Evolutionary conservation across 1,284 basidiomycete species (phyloP).

Genomic region (Cryptococcus neoformans): DNA sequence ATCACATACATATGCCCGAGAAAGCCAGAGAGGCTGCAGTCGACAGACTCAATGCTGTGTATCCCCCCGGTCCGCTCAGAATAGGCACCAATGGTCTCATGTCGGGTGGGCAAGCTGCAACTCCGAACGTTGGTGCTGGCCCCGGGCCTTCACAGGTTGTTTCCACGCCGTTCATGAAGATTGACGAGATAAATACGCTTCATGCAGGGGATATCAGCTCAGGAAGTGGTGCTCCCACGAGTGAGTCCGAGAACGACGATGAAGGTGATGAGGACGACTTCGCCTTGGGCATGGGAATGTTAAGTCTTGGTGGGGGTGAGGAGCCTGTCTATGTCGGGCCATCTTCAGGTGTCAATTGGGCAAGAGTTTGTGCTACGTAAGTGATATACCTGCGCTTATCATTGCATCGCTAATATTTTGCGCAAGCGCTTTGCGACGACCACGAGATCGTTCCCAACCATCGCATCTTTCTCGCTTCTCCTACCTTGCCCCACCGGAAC

Average conservation of each 20-base stretch:
- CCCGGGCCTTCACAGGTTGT: neutral
- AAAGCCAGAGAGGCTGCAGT: constrained; percentile 22
- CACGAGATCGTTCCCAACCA: constrained; percentile 12
- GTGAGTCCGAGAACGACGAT: constrained; percentile 2
- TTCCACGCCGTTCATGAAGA: neutral
- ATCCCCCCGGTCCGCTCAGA: constrained; percentile 9
- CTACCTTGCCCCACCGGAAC: constrained; percentile 25
- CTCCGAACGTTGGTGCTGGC: neutral
- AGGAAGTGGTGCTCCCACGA: neutral
- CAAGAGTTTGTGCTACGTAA: constrained; percentile 30
- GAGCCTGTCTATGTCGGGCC: constrained; percentile 34
- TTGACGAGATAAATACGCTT: constrained; percentile 2
- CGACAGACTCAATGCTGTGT: constrained; percentile 21
- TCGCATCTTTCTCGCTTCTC: constrained; percentile 24
- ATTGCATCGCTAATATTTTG: neutral
- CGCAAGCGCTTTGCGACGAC: constrained; percentile 21
- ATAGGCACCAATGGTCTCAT: neutral
- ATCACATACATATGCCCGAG: constrained; percentile 17
- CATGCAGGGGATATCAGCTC: neutral
- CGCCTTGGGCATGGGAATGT: constrained; percentile 23
- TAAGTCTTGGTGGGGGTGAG: constrained; percentile 24
- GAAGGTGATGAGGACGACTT: constrained; percentile 25
- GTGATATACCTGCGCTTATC: neutral
- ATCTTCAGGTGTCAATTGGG: constrained; percentile 33
- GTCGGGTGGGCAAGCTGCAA: neutral